Percentiles rank a stretch among this genome's conserved stretches.
These are phyloP conservation scores for Rhizophora apiculata DNA, from an alignment of 345 rosid genomes.

Conservation along the genomic window DNA sequence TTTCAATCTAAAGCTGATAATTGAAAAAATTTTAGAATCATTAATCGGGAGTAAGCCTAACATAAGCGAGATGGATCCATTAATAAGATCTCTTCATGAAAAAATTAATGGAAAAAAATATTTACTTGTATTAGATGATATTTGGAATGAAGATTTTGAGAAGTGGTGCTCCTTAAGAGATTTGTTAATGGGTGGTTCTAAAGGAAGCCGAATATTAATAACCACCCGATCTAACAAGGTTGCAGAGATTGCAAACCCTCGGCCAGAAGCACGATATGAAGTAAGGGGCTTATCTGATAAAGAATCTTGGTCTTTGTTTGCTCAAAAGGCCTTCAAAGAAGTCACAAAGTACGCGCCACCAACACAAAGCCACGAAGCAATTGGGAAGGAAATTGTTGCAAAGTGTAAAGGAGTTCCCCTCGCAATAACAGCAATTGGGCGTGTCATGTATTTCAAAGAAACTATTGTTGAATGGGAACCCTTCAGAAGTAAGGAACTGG, in stretches of 20 bases:
- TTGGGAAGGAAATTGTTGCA: constrained; percentile 12
- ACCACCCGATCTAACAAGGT: constrained; percentile 19
- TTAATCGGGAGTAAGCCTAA: background rate
- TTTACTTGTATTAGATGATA: constrained; percentile 26
- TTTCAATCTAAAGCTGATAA: constrained; percentile 12
- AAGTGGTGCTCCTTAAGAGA: constrained; percentile 16
- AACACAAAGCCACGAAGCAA: background rate
- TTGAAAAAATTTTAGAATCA: constrained; percentile 17
- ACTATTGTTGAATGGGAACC: constrained; percentile 16
- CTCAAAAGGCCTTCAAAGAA: no score
- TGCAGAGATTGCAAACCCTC: constrained; percentile 17
- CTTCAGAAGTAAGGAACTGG: background rate
- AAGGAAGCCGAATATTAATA: constrained; percentile 9
- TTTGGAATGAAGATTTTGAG: constrained; percentile 17
- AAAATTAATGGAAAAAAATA: background rate
- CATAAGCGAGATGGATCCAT: constrained; percentile 2
- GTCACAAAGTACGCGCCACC: no score
- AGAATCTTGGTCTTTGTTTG: background rate
- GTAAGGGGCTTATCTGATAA: constrained; percentile 1
- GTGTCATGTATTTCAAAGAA: constrained; percentile 9
- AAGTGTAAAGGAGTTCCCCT: constrained; percentile 3
- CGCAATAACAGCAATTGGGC: constrained; percentile 11
- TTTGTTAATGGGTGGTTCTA: background rate
- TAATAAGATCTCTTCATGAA: constrained; percentile 2
- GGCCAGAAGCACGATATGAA: background rate